A percentile compares a stretch with the other conserved stretches of the same genome.
Evolutionary conservation across 495 filamentous ascomycete genomes (phyloP).

Genomic region (Neurospora sp.): DNA sequence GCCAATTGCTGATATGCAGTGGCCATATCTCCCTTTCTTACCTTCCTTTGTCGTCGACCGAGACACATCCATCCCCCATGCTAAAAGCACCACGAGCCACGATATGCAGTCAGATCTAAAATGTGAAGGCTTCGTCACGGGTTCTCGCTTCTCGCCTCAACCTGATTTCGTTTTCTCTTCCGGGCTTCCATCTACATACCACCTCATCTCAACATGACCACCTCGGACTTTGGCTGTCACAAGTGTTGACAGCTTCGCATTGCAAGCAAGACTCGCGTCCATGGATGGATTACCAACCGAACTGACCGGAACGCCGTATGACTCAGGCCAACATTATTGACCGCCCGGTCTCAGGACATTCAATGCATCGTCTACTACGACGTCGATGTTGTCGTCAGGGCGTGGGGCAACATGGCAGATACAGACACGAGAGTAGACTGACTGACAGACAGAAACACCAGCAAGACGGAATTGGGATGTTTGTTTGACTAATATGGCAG

Average conservation of each 20-base stretch:
- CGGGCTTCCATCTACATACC: not conserved
- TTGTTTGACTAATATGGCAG: not conserved
- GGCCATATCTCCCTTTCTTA: not conserved
- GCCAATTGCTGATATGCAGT: not conserved
- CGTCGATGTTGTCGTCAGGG: not conserved
- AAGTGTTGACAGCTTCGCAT: not conserved
- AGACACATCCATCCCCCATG: not conserved
- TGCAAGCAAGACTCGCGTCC: not conserved
- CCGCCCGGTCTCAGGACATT: not conserved
- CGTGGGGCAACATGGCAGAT: not conserved
- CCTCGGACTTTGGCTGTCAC: not conserved
- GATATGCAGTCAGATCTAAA: not conserved
- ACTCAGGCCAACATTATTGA: not conserved
- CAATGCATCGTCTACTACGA: not conserved
- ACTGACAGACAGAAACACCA: not conserved
- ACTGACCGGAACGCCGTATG: not conserved
- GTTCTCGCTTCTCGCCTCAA: not conserved
- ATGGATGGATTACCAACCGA: not conserved
- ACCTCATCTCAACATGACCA: not conserved
- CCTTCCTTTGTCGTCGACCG: not conserved
- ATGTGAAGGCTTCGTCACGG: not conserved
- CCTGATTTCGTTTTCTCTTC: not conserved
- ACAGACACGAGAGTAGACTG: not conserved
- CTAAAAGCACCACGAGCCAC: not conserved
- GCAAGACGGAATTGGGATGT: not conserved